Percentiles rank a stretch among this genome's conserved stretches.
Conservation (phyloP, 306 rosid species). For the Sicyos edulis region DNA sequence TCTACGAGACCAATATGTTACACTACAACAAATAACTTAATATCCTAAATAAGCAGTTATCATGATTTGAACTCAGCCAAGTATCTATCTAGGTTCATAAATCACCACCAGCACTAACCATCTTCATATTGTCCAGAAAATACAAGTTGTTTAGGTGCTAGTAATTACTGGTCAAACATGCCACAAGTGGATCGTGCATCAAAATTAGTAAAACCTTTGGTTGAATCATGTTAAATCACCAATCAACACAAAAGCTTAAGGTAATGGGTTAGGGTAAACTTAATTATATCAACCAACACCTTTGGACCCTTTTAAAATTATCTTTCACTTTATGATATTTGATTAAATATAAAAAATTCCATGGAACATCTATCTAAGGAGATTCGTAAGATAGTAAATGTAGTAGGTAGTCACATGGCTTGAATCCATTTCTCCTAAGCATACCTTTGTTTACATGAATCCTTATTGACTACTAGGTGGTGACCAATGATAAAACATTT, state of each 20-base stretch:
- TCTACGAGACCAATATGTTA: not conserved
- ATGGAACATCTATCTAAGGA: not conserved
- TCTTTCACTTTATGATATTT: not conserved
- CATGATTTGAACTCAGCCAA: not conserved
- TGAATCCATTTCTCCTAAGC: not conserved
- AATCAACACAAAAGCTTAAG: too few species aligned
- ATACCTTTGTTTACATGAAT: too few species aligned
- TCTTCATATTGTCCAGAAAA: not conserved
- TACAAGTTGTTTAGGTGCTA: constrained; percentile 4
- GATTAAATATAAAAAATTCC: not conserved
- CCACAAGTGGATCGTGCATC: not conserved
- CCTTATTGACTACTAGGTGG: not conserved
- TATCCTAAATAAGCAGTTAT: not conserved
- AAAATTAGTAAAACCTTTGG: not conserved
- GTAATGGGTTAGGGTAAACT: too few species aligned
- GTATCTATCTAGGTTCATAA: not conserved
- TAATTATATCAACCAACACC: not conserved
- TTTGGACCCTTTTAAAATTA: not conserved
- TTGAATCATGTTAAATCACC: too few species aligned
- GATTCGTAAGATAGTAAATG: not conserved
- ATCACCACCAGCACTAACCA: not conserved
- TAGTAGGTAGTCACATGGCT: not conserved
- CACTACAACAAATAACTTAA: not conserved
- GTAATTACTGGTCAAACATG: not conserved
- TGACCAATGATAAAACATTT: not conserved